phyloP scores from a whole-genome alignment of 2,329 filamentous ascomycete species.

The Pseudocercospora crystallina region DNA sequence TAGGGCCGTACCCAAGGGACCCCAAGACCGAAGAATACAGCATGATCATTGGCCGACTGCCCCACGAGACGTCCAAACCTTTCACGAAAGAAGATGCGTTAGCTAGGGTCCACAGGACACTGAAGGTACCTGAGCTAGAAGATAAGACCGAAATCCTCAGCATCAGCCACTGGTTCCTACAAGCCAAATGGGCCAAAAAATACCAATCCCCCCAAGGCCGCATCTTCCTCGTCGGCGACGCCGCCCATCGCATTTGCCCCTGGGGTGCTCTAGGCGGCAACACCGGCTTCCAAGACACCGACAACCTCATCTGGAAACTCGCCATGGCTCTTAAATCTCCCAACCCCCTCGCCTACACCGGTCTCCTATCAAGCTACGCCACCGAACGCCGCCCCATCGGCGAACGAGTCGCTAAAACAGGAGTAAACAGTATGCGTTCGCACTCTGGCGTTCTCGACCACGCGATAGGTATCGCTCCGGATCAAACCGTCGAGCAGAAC shows the following conservation, averaged over 20 bases:
- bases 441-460: neutral
- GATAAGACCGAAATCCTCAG: neutral
- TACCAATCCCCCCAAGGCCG: neutral
- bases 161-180: neutral
- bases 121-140: too few relatives aligned
- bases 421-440: neutral
- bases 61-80: too few relatives aligned
- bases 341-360: neutral
- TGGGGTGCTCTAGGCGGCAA: slow-evolving; percentile 1
- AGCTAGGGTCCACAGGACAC: too few relatives aligned
- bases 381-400: neutral
- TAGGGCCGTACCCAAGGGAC: neutral
- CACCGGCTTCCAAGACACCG: neutral
- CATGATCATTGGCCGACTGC: too few relatives aligned
- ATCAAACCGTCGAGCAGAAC: neutral
- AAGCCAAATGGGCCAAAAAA: neutral
- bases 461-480: neutral
- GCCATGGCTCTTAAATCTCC: neutral
- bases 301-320: slow-evolving; percentile 2
- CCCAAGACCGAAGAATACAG: too few relatives aligned
- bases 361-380: neutral
- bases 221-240: slow-evolving; percentile 1
- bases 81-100: too few relatives aligned
- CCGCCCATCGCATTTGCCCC: neutral
- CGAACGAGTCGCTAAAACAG: neutral